phyloP scores from a whole-genome alignment of 164 flowering plant genomes.

The Nymphaea colorata region DNA sequence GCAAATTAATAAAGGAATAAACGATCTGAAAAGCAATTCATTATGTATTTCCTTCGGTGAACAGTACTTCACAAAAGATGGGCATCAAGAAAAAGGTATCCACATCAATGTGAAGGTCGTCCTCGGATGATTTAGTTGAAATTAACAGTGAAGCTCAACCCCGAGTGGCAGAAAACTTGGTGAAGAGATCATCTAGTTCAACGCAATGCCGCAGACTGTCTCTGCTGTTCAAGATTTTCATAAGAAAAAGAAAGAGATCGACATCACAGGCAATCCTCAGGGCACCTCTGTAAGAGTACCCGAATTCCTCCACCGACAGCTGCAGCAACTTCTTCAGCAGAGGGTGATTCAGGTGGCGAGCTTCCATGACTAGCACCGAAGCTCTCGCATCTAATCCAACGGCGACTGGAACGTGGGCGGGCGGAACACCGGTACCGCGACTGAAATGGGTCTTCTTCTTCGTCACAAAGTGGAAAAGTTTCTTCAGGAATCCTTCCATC shows the following conservation, averaged over 20 bases:
- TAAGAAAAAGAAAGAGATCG: constrained; percentile 17
- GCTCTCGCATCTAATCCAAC: constrained; percentile 16
- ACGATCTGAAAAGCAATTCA: no score
- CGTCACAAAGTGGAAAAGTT: no score
- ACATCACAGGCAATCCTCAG: constrained; percentile 29
- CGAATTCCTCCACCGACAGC: constrained; percentile 25
- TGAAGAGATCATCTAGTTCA: constrained; percentile 21
- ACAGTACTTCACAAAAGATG: no score
- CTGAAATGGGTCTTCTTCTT: no score
- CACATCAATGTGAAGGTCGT: no score
- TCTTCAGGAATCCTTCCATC: no score
- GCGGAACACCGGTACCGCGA: no score
- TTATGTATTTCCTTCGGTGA: no score
- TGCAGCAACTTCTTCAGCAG: constrained; percentile 21
- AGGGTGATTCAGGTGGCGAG: constrained; percentile 26
- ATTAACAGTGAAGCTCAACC: no score
- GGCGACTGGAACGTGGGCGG: constrained; percentile 20
- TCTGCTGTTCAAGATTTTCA: constrained; percentile 19
- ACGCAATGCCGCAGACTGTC: constrained; percentile 27
- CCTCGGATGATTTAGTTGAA: no score
- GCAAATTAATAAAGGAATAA: no score
- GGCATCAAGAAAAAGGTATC: no score
- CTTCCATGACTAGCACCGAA: constrained; percentile 20
- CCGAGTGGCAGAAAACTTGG: constrained; percentile 8
- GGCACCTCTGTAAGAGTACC: constrained; percentile 27